Evolutionary conservation across 352 stramenopile species (phyloP).

Genomic region (Pythium oligandrum): DNA sequence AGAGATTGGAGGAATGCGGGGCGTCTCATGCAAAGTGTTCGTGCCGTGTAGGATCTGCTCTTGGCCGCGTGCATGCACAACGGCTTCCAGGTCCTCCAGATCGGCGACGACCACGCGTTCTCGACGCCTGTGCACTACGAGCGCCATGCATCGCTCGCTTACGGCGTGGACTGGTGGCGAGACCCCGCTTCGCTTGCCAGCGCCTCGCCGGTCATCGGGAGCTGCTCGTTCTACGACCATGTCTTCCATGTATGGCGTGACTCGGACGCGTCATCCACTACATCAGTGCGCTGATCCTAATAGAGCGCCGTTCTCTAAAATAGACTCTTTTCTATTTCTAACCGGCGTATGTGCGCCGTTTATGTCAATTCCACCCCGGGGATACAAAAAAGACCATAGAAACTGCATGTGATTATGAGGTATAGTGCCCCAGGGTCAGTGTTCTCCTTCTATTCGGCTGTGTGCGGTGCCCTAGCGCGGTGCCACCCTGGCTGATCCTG

Average conservation of each 20-base stretch:
- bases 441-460: no score
- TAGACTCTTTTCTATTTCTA: not conserved
- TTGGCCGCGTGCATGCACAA: conserved; percentile 85
- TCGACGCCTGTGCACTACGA: conserved; percentile 34
- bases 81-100: conserved; percentile 71
- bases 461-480: no score
- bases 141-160: conserved; percentile 71
- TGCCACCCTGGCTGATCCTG: no score
- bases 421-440: no score
- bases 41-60: conserved; percentile 41
- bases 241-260: conserved; percentile 66
- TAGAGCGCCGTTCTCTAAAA: not conserved
- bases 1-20: no score
- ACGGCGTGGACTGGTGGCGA: conserved; percentile 81
- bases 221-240: conserved; percentile 82
- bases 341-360: no score
- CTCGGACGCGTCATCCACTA: not conserved
- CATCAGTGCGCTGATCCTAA: no score
- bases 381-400: no score
- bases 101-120: conserved; percentile 11
- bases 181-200: conserved; percentile 31
- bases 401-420: no score
- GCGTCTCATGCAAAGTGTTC: no score
- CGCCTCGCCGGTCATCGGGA: conserved; percentile 47
- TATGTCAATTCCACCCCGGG: no score